These are phyloP conservation scores for Carpinus viminea DNA, from an alignment of 306 rosid species.

Conservation along the genomic window DNA sequence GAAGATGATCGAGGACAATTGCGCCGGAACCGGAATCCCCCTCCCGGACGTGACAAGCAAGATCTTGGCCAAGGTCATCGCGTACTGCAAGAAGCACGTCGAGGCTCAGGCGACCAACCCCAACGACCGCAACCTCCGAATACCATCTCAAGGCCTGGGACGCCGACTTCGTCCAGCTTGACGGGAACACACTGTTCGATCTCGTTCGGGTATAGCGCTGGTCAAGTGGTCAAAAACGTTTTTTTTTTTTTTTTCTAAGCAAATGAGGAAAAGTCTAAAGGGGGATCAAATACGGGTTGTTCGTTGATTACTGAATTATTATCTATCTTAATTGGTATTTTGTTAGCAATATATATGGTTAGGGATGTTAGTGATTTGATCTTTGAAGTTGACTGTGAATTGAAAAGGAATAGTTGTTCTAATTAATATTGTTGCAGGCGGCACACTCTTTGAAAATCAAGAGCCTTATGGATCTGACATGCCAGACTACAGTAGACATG, in stretches of 20 bases:
- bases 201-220: constrained; percentile 52
- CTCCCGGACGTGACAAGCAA: constrained; percentile 72
- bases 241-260: too few relatives aligned
- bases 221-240: not conserved
- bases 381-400: not conserved
- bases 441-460: constrained; percentile 80
- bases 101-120: constrained; percentile 29
- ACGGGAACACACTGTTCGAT: constrained; percentile 69
- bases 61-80: constrained; percentile 81
- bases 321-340: too few relatives aligned
- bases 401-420: not conserved
- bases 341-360: too few relatives aligned
- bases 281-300: too few relatives aligned
- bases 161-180: constrained; percentile 67
- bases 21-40: constrained; percentile 70
- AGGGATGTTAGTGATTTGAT: not conserved
- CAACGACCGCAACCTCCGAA: constrained; percentile 48
- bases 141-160: constrained; percentile 70
- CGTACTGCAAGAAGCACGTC: constrained; percentile 74
- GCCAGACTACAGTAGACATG: constrained; percentile 82
- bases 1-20: constrained; percentile 72
- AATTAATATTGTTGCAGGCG: constrained; percentile 42
- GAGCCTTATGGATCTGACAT: constrained; percentile 69
- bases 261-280: too few relatives aligned
- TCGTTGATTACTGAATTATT: constrained; percentile 47